Conservation (phyloP, 2,329 filamentous ascomycete species). For the Penicillium carneum region DNA sequence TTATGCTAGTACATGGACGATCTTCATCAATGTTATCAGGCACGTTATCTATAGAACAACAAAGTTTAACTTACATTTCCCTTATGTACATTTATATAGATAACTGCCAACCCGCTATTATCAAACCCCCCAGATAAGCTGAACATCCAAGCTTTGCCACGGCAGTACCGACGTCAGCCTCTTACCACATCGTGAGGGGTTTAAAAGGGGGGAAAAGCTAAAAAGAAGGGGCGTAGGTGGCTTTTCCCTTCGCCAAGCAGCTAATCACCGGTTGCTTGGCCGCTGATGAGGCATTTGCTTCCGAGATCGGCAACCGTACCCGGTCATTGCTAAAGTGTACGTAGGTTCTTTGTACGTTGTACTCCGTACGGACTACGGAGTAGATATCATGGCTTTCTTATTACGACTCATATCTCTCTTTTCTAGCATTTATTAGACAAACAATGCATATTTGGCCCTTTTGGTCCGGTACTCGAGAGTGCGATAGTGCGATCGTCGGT, state of each 20-base stretch:
- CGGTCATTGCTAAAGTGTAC: neutral
- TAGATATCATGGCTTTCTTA: neutral
- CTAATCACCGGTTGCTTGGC: neutral
- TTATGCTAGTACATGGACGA: neutral
- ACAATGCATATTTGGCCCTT: neutral
- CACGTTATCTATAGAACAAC: neutral
- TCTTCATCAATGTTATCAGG: neutral
- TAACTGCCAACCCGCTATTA: neutral
- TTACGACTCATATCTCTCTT: neutral
- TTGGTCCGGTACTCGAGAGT: neutral
- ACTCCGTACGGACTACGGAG: no score
- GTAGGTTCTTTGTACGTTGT: neutral
- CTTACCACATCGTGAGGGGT: neutral
- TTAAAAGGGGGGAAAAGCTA: neutral
- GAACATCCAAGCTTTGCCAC: neutral
- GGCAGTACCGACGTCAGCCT: neutral
- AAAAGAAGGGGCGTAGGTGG: neutral
- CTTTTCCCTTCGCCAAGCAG: neutral
- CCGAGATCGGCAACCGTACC: neutral
- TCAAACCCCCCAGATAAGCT: neutral
- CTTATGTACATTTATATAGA: neutral
- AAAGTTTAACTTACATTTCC: neutral
- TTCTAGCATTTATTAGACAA: neutral
- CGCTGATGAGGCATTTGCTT: neutral
- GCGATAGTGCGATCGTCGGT: neutral